Conservation (phyloP, 164 flowering plant species). For the Nelumbo lutea region DNA sequence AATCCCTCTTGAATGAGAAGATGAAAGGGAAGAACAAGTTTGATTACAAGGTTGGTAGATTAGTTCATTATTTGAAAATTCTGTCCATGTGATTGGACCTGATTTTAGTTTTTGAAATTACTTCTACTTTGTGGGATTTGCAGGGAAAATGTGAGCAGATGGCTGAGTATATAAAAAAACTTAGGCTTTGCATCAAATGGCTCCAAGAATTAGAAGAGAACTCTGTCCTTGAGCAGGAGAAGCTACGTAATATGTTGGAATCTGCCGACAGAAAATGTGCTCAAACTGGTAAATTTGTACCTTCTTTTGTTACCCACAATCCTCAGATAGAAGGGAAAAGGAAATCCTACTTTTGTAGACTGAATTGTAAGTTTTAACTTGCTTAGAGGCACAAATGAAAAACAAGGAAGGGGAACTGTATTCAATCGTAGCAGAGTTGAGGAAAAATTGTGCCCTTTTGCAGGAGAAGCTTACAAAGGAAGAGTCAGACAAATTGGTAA, state of each 20-base stretch:
- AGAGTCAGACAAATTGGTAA: constrained; percentile 64
- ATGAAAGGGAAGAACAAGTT: constrained; percentile 68
- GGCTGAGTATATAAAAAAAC: constrained; percentile 58
- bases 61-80: not conserved
- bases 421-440: constrained; percentile 40
- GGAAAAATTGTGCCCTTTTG: constrained; percentile 31
- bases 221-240: constrained; percentile 44
- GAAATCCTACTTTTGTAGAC: not conserved
- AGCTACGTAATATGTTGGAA: constrained; percentile 33
- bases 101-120: too few species aligned
- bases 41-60: constrained; percentile 56
- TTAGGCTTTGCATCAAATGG: constrained; percentile 69
- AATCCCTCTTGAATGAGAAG: constrained; percentile 67
- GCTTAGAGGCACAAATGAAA: constrained; percentile 41
- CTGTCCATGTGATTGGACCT: not conserved
- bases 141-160: constrained; percentile 72
- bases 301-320: not conserved
- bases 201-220: constrained; percentile 53
- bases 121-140: not conserved
- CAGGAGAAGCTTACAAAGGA: constrained; percentile 51
- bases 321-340: not conserved
- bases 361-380: not conserved
- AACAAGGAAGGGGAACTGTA: constrained; percentile 63
- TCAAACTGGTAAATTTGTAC: constrained; percentile 44
- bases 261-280: constrained; percentile 34